Evolutionary conservation across 768 basidiomycete genomes (phyloP).

Genomic region (Mycena olivaceomarginata): DNA sequence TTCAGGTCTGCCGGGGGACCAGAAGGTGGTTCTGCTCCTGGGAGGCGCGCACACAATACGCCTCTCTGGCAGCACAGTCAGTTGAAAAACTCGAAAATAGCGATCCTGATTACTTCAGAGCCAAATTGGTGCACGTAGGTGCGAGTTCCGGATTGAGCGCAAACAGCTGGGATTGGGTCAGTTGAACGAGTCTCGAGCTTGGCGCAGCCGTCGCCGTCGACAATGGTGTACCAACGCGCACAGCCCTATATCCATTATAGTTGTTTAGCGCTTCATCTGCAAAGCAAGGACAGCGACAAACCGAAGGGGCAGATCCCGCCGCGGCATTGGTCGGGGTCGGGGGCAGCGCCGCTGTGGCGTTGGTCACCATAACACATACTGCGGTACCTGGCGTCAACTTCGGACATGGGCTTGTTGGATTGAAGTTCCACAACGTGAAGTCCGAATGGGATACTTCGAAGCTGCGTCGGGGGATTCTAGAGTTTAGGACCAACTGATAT

Average conservation of each 20-base stretch:
- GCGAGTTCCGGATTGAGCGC: conserved; percentile 46
- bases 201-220: conserved; percentile 47
- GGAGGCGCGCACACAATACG: conserved; percentile 47
- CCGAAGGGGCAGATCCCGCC: neutral
- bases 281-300: too few species aligned
- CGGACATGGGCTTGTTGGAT: conserved; percentile 18
- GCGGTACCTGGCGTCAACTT: neutral
- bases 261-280: too few species aligned
- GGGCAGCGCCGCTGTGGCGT: too few species aligned
- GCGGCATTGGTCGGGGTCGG: neutral
- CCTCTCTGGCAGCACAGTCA: conserved; percentile 21
- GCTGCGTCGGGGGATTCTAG: neutral
- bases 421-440: conserved; percentile 13
- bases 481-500: too few species aligned
- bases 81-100: too few species aligned
- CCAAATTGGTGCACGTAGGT: conserved; percentile 46
- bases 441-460: neutral
- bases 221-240: conserved; percentile 47
- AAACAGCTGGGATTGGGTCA: conserved; percentile 38
- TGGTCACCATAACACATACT: too few species aligned
- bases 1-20: conserved; percentile 23
- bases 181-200: conserved; percentile 44
- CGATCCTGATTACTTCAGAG: neutral
- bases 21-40: conserved; percentile 15
- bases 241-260: conserved; percentile 1